Base-by-base conservation (phyloP, 2,329 filamentous ascomycete genomes). In the Grosmannia huntii region DNA sequence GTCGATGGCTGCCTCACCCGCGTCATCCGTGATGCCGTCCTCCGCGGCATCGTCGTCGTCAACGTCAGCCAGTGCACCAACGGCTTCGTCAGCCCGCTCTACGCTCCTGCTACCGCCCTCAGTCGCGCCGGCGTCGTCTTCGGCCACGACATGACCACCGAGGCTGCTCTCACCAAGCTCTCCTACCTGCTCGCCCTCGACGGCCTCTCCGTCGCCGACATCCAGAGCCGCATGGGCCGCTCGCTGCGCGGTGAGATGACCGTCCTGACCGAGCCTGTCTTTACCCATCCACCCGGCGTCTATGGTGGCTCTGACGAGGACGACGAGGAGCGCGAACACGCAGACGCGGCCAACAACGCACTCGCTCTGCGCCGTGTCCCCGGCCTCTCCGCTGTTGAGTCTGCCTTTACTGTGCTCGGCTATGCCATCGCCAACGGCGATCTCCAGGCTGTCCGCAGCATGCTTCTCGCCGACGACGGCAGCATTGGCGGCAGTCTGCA, bases 1-100 rank as follows among this genome's bases (percentile, higher is more conserved):
- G 79, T 85, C 53, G 88, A 94, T 67, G 88, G 88, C 58, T 84
- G 83, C 56, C 80, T 96, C 69, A 90, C 87, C 19, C 83, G 83
- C 57, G 87, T 92, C 54, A 83, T 96, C 65, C 80, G 82, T 21
- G 81, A 84, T 50, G 90, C 89, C 25, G 89, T 95, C 48, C 76
- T 85, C 67, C 82, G 89, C 60, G 90, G 89, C 44, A 85, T 94
- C 63, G 83, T 94, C 60, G 85, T 96, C 60, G 89, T 96, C 64
- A 96, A 95, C 68, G 85, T 96, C 60, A 95, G 89, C 55, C 91
- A 96, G 73, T 96, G 91, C 76, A 80, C 85, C 64, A 85, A 81
- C 60, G 87, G 87, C 50, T 87, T 86, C 66, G 87, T 90, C 23
- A 88, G 83, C 55, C 86, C 87, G 3, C 77, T 90, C n/a, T 90